Base-by-base conservation (phyloP, 2,329 filamentous ascomycete genomes). In the Peltaster fructicola region DNA sequence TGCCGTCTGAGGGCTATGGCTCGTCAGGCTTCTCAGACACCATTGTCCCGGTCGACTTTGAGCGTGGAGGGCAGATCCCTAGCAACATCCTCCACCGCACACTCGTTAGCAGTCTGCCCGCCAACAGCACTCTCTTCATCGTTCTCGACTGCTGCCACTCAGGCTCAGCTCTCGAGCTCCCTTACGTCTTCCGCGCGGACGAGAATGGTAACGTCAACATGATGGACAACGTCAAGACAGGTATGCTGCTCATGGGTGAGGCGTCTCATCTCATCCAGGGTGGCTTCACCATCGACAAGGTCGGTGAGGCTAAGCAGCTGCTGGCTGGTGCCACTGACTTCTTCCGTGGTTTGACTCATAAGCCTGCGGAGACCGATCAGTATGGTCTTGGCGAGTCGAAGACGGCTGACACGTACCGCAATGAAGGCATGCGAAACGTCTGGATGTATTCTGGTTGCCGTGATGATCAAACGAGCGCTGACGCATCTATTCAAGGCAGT, bases 91-190 rank as follows among this genome's bases (percentile, higher is more conserved):
- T 68, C 9, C 65, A 70, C 37, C 48, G 56, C 22, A 52, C 55
- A 23, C 54, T 68, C 7, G 59, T 69, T 10, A 59, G 59, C 1
- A 46, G 49, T 2, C 50, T 70, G 43, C 55, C 61, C 12, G 53
- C 60, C 1, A 52, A 47, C 8, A 60, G 57, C 33, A 59, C 59
- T 2, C 50, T 68, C 8, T 65, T 64, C 38, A 56, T 67, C 34
- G 46, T 71, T 14, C 61, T 72, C 36, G 67, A 72, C 40, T 71
- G 66, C 44, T 72, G 67, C 37, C 67, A 71, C 42, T 65, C 61
- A 2, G 66, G 66, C 15, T 67, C 63, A 1, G 65, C 64, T 0
- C 53, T 67, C 19, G 66, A 70, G 30, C 45, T 72, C 2, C 66
- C 67, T 0, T 71, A 52, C 31, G 59, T 70, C 11, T 71, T 63